phyloP scores from a whole-genome alignment of 306 rosid genomes.

The Pyrus communis region DNA sequence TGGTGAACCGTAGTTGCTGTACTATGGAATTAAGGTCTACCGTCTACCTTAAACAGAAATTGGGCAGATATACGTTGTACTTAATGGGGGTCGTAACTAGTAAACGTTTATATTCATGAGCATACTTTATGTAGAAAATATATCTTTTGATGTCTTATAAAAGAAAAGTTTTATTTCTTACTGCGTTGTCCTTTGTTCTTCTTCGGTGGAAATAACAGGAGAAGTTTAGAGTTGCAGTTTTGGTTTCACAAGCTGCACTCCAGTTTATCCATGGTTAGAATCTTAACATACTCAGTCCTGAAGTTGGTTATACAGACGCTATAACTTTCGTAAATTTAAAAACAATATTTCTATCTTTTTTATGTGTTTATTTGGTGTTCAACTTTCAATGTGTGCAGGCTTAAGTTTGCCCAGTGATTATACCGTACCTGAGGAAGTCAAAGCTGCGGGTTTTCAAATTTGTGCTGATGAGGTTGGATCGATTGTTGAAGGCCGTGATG shows the following conservation, averaged over 20 bases:
- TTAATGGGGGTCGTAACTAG: not conserved
- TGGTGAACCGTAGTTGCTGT: not conserved
- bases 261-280: conserved; percentile 85
- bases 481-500: conserved; percentile 80
- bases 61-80: not conserved
- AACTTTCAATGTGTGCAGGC: conserved; percentile 37
- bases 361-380: not conserved
- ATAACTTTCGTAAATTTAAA: not conserved
- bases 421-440: conserved; percentile 71
- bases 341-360: not conserved
- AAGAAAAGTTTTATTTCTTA: not conserved
- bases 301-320: not conserved
- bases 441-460: conserved; percentile 75
- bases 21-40: not conserved
- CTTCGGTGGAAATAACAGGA: conserved; percentile 45
- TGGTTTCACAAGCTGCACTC: conserved; percentile 99
- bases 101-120: not conserved
- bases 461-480: conserved; percentile 77
- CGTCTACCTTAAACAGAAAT: not conserved
- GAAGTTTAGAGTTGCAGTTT: conserved; percentile 95
- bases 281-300: conserved; percentile 5
- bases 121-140: not conserved
- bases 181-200: not conserved
- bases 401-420: conserved; percentile 62
- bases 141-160: not conserved